Evolutionary conservation across 177 flowering plant genomes (phyloP), one percentile per base, ranked within the genome.

Genomic region (Telopea speciosissima): DNA sequence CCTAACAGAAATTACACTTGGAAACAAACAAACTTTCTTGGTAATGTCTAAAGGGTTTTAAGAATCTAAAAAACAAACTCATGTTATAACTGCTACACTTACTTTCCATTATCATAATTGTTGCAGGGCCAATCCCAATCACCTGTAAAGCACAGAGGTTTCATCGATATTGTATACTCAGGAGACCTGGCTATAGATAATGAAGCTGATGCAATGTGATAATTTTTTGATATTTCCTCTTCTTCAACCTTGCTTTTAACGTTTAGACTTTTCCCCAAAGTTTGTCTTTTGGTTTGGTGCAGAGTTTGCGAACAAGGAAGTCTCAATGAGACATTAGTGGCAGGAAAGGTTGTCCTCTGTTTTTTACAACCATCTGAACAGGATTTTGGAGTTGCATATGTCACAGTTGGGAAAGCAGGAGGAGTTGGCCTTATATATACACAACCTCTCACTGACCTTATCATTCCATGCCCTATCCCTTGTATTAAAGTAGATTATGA

Each of bases 1-100:
- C 68, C 80, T 80, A 8, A 68, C 84, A 8, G 24, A 72, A 8
- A 79, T 84, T 24, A 68, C 67, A 33, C 84, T 86, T 25, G 83
- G 87, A 59, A 83, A 78, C 69, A 79, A 82, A 54, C 62, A 26
- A 13, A 77, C 79, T 45, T 7, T 62, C 16, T 11, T 49, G 54
- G 54, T 49, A 49, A 13, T 28, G 31, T n/a, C 8, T 10, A 2
- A 28, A 0, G n/a, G n/a, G n/a, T n/a, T n/a, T n/a, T n/a, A n/a
- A n/a, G n/a, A n/a, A n/a, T n/a, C n/a, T n/a, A n/a, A n/a, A n/a
- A n/a, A n/a, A n/a, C n/a, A n/a, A n/a, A n/a, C n/a, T n/a, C n/a
- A n/a, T n/a, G n/a, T n/a, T n/a, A n/a, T n/a, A 14, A 49, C 2
- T 16, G 19, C 54, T 49, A 49, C 3, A 19, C 54, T 49, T 49